Conservation (phyloP, 1,284 basidiomycete genomes). For the Chiua sp. region DNA sequence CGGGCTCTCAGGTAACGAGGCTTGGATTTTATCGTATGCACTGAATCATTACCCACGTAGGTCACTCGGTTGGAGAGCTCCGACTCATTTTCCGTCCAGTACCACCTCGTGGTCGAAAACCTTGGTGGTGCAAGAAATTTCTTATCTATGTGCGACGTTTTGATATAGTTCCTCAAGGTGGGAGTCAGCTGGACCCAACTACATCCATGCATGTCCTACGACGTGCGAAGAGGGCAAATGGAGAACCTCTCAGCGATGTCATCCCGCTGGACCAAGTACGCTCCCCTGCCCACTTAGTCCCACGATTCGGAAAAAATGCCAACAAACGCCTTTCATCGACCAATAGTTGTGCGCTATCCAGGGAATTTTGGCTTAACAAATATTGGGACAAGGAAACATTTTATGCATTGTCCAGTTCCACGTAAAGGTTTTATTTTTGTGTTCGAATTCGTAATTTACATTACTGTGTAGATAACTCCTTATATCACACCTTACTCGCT, state of each 20-base stretch:
- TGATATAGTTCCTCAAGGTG: background rate
- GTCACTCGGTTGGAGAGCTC: background rate
- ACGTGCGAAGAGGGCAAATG: background rate
- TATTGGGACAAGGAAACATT: background rate
- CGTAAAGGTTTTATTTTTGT: no score
- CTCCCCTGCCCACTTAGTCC: background rate
- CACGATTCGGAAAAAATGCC: background rate
- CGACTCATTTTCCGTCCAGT: background rate
- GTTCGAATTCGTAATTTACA: no score
- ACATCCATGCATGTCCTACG: background rate
- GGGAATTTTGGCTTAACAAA: background rate
- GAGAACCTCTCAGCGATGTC: background rate
- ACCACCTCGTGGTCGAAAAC: background rate
- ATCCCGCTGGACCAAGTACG: background rate
- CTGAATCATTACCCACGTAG: background rate
- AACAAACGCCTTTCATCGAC: background rate
- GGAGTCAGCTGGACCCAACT: background rate
- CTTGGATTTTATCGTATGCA: background rate
- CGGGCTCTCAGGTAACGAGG: no score
- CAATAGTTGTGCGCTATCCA: background rate
- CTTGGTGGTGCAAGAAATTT: background rate
- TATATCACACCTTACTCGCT: no score
- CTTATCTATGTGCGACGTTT: background rate
- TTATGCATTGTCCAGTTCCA: no score
- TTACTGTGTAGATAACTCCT: no score